Base-by-base conservation (phyloP, 164 flowering plant genomes). In the Dillenia suffruticosa region DNA sequence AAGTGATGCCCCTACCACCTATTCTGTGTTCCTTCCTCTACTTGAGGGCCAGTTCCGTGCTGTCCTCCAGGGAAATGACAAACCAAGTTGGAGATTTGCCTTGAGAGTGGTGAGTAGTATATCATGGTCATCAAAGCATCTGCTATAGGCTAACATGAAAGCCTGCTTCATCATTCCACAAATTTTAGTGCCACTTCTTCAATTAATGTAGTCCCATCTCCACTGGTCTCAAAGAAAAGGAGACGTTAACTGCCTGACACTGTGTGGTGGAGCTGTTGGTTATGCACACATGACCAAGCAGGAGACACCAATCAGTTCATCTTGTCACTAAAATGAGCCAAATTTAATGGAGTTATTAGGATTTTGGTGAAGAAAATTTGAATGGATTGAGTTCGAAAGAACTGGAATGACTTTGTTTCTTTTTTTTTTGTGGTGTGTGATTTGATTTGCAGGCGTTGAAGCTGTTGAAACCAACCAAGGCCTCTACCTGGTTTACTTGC, bases 41-140 rank as follows among this genome's bases (percentile, higher is more conserved):
- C 84, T 94, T 40, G 99, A 94, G 60, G 96, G 97, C 51, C 86
- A 68, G 59, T 94, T 94, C 74, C 86, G 99, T 56, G 83, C 97
- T 56, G 95, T 74, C 70, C 96, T 94, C 26, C 99, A 94, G 74
- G 97, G 97, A 55, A 91, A 89, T 53, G 88, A 84, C 22, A 84
- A 62, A 84, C 88, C 61, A 90, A 89, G 76, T 56, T 94, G 9
- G 96, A 94, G 82, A 85, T 94, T 46, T 91, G 97, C 73, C 79
- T 94, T 2, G 99, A 94, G 81, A 94, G 99, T 72, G 99, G 99
- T 91, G 78, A 81, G 93, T 83, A 70, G 63, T 16, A 13, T 10
- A 55, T 72, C 58, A 53, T 73, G 72, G 68, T 61, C 53, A 68
- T 51, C 32, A 68, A 53, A 66, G 57, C 49, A 40, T 66, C 12